A percentile compares a stretch with the other conserved stretches of the same genome.
Conservation (phyloP, 1,284 basidiomycete species). For the Sporisorium reilianum region DNA sequence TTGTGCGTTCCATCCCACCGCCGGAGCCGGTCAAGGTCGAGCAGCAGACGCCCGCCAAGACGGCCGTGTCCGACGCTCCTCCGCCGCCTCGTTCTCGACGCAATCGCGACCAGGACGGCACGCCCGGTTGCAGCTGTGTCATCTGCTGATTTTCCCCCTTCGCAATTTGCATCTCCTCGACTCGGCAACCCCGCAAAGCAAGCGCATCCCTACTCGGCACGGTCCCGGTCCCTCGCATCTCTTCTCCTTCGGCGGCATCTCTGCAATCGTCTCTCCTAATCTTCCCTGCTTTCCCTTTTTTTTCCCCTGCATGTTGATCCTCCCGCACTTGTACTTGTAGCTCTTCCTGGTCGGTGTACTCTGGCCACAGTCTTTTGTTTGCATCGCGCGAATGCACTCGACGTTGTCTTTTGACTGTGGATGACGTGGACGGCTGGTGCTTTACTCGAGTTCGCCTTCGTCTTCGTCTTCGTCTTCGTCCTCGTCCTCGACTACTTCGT, state of each 20-base stretch:
- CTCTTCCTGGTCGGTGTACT: not conserved
- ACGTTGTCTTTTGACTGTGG: not conserved
- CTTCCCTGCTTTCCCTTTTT: not conserved
- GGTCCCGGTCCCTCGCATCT: not conserved
- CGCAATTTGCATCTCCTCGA: not conserved
- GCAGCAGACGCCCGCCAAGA: conserved; percentile 26
- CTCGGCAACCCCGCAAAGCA: not conserved
- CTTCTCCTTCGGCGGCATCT: not conserved
- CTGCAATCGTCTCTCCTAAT: too few species aligned
- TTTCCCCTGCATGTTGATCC: too few species aligned
- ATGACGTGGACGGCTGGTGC: too few species aligned
- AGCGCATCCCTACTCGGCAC: not conserved
- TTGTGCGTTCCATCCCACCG: conserved; percentile 31
- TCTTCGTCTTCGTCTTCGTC: conserved; percentile 23
- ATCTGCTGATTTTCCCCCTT: conserved; percentile 19
- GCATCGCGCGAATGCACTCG: not conserved
- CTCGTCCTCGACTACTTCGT: conserved; percentile 15
- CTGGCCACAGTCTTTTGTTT: not conserved
- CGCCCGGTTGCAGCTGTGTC: conserved; percentile 44
- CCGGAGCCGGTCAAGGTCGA: conserved; percentile 37
- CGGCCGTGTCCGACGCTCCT: not conserved
- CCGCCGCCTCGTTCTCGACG: not conserved
- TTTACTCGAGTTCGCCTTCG: conserved; percentile 19
- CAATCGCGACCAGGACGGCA: conserved; percentile 14
- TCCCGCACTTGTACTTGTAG: too few species aligned